A percentile compares a stretch with the other conserved stretches of the same genome.
These are phyloP conservation scores for Neophaeococcomyces aloes DNA, from an alignment of 2,329 filamentous ascomycete species.

Conservation along the genomic window DNA sequence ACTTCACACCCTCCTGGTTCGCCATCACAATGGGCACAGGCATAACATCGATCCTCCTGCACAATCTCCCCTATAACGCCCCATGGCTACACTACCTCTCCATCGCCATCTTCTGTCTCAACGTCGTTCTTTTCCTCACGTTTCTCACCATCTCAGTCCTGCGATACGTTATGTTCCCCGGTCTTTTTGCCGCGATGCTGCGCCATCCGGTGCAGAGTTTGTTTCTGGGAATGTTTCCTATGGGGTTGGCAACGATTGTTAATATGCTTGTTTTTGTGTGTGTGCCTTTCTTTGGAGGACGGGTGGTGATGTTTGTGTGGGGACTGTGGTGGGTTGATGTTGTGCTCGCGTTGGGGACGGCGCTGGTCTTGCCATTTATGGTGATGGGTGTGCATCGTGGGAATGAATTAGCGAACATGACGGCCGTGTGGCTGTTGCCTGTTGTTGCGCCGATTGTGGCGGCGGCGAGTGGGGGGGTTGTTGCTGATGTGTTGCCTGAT, in stretches of 20 bases:
- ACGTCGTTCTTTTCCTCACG: slow-evolving; percentile 44
- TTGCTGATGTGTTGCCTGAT: slow-evolving; percentile 48
- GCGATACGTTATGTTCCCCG: slow-evolving; percentile 54
- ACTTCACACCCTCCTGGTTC: slow-evolving; percentile 34
- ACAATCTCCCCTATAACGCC: slow-evolving; percentile 50
- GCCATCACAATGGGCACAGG: slow-evolving; percentile 56
- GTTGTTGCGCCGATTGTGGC: slow-evolving; percentile 59
- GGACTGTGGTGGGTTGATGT: slow-evolving; percentile 49
- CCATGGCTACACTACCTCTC: slow-evolving; percentile 48
- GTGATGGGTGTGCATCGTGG: slow-evolving; percentile 25
- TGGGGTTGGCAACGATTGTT: slow-evolving; percentile 57
- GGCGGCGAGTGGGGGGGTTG: slow-evolving; percentile 51
- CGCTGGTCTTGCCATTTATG: slow-evolving; percentile 38
- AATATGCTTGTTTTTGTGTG: slow-evolving; percentile 54
- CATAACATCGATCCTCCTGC: slow-evolving; percentile 52
- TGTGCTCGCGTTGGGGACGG: slow-evolving; percentile 43
- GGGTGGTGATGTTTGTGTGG: slow-evolving; percentile 46
- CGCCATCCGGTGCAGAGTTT: slow-evolving; percentile 55
- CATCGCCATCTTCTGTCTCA: slow-evolving; percentile 50
- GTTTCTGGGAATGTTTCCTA: slow-evolving; percentile 58
- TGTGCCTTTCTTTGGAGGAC: slow-evolving; percentile 47
- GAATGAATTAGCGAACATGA: slow-evolving; percentile 48
- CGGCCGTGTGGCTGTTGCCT: slow-evolving; percentile 56
- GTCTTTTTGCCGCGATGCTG: slow-evolving; percentile 56
- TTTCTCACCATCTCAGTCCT: slow-evolving; percentile 42